phyloP scores from a whole-genome alignment of 140 eudicot genomes.

The Cichorium intybus region DNA sequence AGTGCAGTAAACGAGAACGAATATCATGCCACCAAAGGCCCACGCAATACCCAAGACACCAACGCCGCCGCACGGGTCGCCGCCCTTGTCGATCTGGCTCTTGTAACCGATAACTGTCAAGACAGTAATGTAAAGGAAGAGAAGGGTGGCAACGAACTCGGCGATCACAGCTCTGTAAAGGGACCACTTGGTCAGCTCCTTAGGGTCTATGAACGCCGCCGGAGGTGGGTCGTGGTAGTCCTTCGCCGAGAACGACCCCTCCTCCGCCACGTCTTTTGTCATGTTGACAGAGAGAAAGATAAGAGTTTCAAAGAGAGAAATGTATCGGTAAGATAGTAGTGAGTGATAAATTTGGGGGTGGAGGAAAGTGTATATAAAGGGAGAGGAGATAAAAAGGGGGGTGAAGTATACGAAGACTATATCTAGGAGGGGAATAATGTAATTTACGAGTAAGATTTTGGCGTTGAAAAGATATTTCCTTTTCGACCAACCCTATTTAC shows the following conservation, averaged over 20 bases:
- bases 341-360: background rate
- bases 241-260: background rate
- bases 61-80: conserved; percentile 50
- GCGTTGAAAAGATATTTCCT: background rate
- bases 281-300: background rate
- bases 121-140: conserved; percentile 40
- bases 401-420: background rate
- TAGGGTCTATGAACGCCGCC: conserved; percentile 27
- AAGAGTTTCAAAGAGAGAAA: background rate
- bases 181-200: conserved; percentile 25
- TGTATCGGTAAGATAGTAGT: background rate
- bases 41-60: conserved; percentile 43
- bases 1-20: background rate
- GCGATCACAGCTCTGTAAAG: conserved; percentile 36
- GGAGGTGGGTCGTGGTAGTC: conserved; percentile 15
- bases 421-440: background rate
- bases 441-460: background rate
- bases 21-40: conserved; percentile 19
- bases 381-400: background rate
- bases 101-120: conserved; percentile 32
- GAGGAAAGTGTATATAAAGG: background rate
- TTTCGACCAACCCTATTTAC: conserved; percentile 5
- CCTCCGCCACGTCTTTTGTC: background rate
- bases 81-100: conserved; percentile 3
- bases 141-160: conserved; percentile 39